A percentile compares a stretch with the other conserved stretches of the same genome.
phyloP scores from a whole-genome alignment of 176 grass and related monocot genomes.

The Carex parvula region DNA sequence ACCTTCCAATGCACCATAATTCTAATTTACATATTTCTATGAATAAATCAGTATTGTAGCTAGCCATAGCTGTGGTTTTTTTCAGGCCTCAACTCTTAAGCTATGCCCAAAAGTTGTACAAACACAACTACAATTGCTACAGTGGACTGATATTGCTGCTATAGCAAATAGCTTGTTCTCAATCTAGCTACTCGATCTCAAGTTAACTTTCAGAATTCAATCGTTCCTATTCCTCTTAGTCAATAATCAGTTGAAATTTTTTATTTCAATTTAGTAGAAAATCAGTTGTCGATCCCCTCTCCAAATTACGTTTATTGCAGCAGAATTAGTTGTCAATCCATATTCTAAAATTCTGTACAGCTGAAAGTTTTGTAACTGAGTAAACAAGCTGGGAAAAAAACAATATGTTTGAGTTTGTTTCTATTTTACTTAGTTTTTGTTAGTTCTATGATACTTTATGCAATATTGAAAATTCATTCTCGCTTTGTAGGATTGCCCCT shows the following conservation, averaged over 20 bases:
- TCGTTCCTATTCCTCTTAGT: no score
- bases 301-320: not conserved
- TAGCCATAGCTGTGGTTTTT: not conserved
- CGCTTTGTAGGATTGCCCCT: no score
- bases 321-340: no score
- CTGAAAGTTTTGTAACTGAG: no score
- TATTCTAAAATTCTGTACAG: no score
- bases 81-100: not conserved
- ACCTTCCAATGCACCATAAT: not conserved
- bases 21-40: not conserved
- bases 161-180: not conserved
- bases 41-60: not conserved
- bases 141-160: not conserved
- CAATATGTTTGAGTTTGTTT: no score
- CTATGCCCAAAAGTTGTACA: not conserved
- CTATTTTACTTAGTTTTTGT: no score
- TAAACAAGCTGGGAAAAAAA: no score
- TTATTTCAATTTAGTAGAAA: not conserved
- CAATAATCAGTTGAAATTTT: no score
- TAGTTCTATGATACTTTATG: no score
- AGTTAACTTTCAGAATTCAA: no score
- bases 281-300: not conserved
- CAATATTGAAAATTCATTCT: no score
- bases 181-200: not conserved
- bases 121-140: not conserved